Evolutionary conservation across 83 land plant genomes (phyloP).

Genomic region (Diphasiastrum complanatum): DNA sequence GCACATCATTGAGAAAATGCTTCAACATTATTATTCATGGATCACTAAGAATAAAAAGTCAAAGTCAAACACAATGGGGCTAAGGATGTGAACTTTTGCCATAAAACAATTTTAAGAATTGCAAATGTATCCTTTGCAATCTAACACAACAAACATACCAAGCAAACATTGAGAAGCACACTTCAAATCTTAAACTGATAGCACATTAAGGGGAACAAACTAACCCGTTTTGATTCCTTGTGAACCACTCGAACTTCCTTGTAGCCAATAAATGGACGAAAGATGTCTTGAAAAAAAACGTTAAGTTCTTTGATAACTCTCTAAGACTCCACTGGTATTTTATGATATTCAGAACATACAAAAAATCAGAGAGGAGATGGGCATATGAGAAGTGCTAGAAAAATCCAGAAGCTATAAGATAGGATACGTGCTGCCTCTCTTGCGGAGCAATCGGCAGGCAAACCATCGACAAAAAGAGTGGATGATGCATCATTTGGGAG

Average conservation of each 20-base stretch:
- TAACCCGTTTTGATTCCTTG: conserved; percentile 38
- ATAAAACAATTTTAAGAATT: no score
- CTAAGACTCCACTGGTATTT: not conserved
- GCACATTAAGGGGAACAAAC: no score
- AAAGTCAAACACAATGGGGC: no score
- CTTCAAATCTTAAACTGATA: no score
- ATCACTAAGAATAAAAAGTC: no score
- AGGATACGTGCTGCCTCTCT: conserved; percentile 42
- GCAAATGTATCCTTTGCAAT: no score
- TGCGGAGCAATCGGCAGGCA: conserved; percentile 32
- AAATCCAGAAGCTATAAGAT: not conserved
- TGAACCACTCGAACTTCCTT: conserved; percentile 44
- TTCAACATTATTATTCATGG: no score
- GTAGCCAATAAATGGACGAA: conserved; percentile 40
- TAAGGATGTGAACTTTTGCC: no score
- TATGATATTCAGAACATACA: not conserved
- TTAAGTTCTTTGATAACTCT: not conserved
- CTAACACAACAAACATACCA: no score
- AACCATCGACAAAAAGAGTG: conserved; percentile 39
- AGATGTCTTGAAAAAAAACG: conserved; percentile 19
- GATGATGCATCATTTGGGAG: conserved; percentile 36
- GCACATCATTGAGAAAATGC: no score
- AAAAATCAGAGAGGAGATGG: not conserved
- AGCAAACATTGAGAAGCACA: no score
- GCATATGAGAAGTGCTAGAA: not conserved